Conservation (phyloP, 2,329 filamentous ascomycete species). For the Epicoccum sorghinum region DNA sequence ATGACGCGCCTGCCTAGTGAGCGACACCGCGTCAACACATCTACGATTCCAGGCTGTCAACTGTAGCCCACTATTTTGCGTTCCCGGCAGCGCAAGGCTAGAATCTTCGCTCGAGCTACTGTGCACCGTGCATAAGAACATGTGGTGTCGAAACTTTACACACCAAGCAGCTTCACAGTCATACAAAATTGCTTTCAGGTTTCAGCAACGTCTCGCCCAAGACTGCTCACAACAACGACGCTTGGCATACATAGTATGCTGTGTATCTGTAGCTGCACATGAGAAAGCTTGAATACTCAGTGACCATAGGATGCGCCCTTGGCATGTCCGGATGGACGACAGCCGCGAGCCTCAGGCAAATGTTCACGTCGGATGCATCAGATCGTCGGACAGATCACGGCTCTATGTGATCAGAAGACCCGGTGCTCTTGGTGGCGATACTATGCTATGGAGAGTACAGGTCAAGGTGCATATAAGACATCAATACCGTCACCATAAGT, state of each 20-base stretch:
- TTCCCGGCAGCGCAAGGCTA: too few species aligned
- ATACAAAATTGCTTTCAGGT: not conserved
- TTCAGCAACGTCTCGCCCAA: conserved; percentile 14
- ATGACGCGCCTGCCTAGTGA: conserved; percentile 12
- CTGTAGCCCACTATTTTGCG: too few species aligned
- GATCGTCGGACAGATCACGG: conserved; percentile 1
- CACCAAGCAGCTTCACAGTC: not conserved
- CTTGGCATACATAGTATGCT: conserved; percentile 3
- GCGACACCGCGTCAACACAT: not conserved
- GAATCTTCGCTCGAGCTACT: not conserved
- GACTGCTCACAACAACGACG: not conserved
- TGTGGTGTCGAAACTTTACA: too few species aligned
- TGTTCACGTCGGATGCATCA: conserved; percentile 1
- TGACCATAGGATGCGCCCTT: not conserved
- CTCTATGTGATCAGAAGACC: not conserved
- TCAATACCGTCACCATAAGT: not conserved
- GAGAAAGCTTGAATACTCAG: conserved; percentile 7
- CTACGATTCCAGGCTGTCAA: not conserved
- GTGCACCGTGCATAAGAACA: not conserved
- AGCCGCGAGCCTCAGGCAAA: conserved; percentile 13
- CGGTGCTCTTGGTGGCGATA: not conserved
- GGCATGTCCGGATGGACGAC: conserved; percentile 9
- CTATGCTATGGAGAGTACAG: not conserved
- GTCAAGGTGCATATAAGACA: conserved; percentile 2
- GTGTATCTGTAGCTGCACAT: not conserved